Base-by-base conservation (phyloP, 192 early-diverging fungal species). In the Gigaspora rosea region DNA sequence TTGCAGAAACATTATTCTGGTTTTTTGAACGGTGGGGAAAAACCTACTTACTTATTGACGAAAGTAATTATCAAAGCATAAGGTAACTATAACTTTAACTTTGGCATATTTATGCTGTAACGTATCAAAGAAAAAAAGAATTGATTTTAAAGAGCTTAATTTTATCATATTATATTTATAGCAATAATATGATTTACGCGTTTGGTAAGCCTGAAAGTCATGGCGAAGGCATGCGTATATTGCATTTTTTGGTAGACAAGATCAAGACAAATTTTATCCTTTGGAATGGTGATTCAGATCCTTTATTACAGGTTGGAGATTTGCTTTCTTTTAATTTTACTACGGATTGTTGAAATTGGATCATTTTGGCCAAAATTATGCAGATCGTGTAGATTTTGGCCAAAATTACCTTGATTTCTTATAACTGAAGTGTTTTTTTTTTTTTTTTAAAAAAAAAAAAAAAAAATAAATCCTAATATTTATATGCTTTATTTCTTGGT, bases 1-100 rank as follows among this genome's bases (percentile, higher is more conserved):
- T 93, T 9, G 81, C 88, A 2, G 89, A 93, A 58, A 91, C 91
- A 4, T 76, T 94, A 18, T 84, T 93, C 54, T 92, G 91, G 88
- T 95, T 91, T 80, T 75, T 92, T 27, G 88, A 92, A 68, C 81
- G 94, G 12, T 95, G 94, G 94, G 81, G 83, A 22, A 83, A 84
- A 50, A 88, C 92, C 1, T 95, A 93, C 76, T 74, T 95, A 8
- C 89, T 95, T 65, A 61, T 89, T 15, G 82, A 88, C 51, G 82
- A 84, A 59, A 79, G 82, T 9, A 85, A 93, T 35, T 92, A 92
- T 79, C 51, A 79, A 27, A 79, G 73, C 66, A 81, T 92, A 46
- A 88, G 85, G 86, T 88, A 82, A n/a, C n/a, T 1, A 52, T 61
- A 27, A 15, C 18, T 13, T 52, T 52, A 13, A 16, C 11, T 12